Percentiles rank a stretch among this genome's conserved stretches.
phyloP scores from a whole-genome alignment of 78 protist genomes.

The Bigelowiella natans region DNA sequence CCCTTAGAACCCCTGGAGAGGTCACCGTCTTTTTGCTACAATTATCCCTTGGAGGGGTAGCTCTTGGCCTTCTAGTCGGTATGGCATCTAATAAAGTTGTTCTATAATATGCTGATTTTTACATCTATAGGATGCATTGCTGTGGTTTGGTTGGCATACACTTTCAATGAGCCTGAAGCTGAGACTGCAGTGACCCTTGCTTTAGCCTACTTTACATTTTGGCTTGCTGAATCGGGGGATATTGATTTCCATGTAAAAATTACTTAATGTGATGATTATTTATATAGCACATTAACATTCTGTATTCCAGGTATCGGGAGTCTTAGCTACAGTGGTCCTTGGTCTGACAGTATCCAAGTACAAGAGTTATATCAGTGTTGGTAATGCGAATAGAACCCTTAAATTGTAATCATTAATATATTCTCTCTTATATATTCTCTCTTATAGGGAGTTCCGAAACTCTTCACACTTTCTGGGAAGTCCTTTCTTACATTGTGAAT shows the following conservation, averaged over 20 bases:
- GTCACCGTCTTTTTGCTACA: background rate
- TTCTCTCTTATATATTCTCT: too few relatives aligned
- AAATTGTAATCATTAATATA: too few relatives aligned
- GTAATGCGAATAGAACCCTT: too few relatives aligned
- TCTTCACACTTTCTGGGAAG: background rate
- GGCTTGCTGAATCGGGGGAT: constrained; percentile 16
- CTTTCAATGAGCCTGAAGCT: background rate
- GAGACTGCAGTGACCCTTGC: constrained; percentile 16
- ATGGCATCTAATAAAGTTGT: background rate
- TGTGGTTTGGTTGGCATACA: background rate
- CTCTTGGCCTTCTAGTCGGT: background rate
- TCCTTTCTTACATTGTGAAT: background rate
- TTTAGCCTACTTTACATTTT: constrained; percentile 27
- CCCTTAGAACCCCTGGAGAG: background rate
- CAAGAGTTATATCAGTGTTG: background rate
- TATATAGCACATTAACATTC: too few relatives aligned
- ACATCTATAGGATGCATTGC: background rate
- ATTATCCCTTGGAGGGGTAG: background rate
- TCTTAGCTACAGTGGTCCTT: background rate
- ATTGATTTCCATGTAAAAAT: background rate
- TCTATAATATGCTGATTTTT: constrained; percentile 14
- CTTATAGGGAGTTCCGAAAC: background rate
- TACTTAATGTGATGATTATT: too few relatives aligned
- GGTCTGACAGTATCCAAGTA: background rate
- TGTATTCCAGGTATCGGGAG: background rate